phyloP scores from a whole-genome alignment of 164 flowering plant species.

The Saururus chinensis region DNA sequence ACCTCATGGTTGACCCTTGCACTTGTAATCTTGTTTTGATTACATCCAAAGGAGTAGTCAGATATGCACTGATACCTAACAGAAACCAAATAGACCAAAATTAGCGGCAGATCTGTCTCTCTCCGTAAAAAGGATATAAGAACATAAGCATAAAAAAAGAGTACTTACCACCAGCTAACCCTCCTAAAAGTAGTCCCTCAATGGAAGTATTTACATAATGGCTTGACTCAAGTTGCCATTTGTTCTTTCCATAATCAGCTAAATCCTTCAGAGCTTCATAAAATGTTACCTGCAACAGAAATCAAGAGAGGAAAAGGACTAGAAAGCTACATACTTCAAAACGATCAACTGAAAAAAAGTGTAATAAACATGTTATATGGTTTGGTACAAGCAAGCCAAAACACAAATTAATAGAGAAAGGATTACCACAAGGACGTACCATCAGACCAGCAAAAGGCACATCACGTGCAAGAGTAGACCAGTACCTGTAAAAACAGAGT shows the following conservation, averaged over 20 bases:
- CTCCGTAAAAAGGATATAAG: not conserved
- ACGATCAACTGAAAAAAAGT: too few species aligned
- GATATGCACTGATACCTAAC: constrained; percentile 80
- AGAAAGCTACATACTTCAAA: too few species aligned
- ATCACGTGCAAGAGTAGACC: constrained; percentile 95
- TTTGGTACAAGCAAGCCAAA: not conserved
- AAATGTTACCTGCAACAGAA: constrained; percentile 50
- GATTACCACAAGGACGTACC: constrained; percentile 26
- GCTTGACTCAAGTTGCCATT: constrained; percentile 26
- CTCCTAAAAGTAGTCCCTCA: constrained; percentile 81
- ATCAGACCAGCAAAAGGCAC: constrained; percentile 95
- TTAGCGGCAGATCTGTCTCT: not conserved
- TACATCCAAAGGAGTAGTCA: constrained; percentile 91
- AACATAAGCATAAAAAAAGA: constrained; percentile 5
- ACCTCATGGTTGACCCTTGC: constrained; percentile 73
- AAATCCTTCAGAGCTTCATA: constrained; percentile 75
- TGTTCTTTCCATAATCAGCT: constrained; percentile 51
- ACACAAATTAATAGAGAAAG: not conserved
- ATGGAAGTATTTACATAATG: constrained; percentile 33
- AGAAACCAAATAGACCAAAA: not conserved
- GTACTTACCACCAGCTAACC: constrained; percentile 79
- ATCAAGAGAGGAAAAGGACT: not conserved
- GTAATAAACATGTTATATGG: too few species aligned
- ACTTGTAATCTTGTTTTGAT: constrained; percentile 92
- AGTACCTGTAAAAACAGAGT: constrained; percentile 42